Base-by-base conservation (phyloP, 352 stramenopile genomes). In the Pythium sukuiense region DNA sequence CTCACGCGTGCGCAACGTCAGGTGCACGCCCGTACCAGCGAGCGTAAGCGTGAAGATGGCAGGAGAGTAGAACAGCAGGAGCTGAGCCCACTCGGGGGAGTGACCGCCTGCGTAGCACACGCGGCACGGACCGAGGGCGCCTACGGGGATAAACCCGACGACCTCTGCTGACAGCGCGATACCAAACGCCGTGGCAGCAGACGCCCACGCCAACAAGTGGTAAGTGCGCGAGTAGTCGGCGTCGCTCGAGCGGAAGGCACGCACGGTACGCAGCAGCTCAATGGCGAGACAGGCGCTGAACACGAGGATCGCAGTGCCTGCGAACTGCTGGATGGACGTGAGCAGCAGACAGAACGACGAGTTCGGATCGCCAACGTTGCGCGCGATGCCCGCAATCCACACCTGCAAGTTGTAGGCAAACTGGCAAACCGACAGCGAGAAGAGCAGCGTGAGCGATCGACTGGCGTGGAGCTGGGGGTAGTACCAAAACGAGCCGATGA, bases 401-500 rank as follows among this genome's bases (percentile, higher is more conserved):
- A 93, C 60, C 2, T 75, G 78, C 59, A 79, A 43, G 70, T 88
- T 85, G 71, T 87, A 91, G 11, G 74, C 67, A 26, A 91, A 69
- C 0, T 79, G 80, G 65, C 75, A 89, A 16, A 84, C 61, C 3
- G 81, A 83, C 6, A 93, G 73, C 72, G 76, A 88, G 18, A 79
- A 90, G n/a, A 93, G 79, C 20, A 91, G 68, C 32, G 71, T 72
- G 41, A 90, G 86, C 45, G 75, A 74, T 6, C 74, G 80, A 52
- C 83, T 85, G 14, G 55, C 72, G 43, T 65, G 73, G 30, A 93
- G 72, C 61, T 76, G 67, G 8, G 84, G 79, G 62, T 87, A 89
- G 60, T 90, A 74, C 67, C 74, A 81, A 59, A 90, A 90, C 33
- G 82, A 90, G 30, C 67, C 72, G 41, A 90, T 69, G 35, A 93